Evolutionary conservation across 371 early-diverging fungal genomes (phyloP).

Genomic region (Mucor racemosus): DNA sequence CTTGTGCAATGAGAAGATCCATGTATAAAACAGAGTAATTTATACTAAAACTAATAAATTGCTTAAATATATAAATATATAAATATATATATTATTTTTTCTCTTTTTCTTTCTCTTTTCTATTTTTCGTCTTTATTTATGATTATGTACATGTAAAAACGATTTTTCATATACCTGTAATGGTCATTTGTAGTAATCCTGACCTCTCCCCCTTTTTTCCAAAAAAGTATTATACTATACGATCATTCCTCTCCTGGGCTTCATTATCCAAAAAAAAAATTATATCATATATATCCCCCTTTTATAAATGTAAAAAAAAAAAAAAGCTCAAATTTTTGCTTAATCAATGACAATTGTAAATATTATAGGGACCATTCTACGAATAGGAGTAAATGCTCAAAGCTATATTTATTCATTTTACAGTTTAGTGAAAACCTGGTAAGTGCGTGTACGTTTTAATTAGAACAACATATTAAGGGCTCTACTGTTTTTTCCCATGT

Average conservation of each 20-base stretch:
- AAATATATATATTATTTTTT: not conserved
- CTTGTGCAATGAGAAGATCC: not conserved
- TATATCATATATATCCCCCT: no score
- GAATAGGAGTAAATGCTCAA: not conserved
- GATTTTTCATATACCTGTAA: no score
- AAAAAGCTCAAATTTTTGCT: no score
- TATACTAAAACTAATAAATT: not conserved
- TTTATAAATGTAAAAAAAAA: no score
- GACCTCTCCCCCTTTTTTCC: no score
- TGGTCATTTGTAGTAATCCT: no score
- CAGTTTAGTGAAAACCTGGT: constrained; percentile 3
- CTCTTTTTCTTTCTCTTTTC: not conserved
- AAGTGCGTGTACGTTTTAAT: not conserved
- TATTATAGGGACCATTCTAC: no score
- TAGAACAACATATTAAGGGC: not conserved
- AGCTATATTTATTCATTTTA: not conserved
- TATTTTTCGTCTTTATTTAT: not conserved
- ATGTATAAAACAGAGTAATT: not conserved
- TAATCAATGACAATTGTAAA: no score
- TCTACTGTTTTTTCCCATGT: no score
- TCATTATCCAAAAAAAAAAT: no score
- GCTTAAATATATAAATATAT: not conserved
- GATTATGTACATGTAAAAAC: not conserved
- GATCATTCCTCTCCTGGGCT: no score
- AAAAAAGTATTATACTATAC: no score